A percentile compares a stretch with the other conserved stretches of the same genome.
These are phyloP conservation scores for Phialemoniopsis sp. DNA, from an alignment of 2,329 filamentous ascomycete genomes.

Conservation along the genomic window DNA sequence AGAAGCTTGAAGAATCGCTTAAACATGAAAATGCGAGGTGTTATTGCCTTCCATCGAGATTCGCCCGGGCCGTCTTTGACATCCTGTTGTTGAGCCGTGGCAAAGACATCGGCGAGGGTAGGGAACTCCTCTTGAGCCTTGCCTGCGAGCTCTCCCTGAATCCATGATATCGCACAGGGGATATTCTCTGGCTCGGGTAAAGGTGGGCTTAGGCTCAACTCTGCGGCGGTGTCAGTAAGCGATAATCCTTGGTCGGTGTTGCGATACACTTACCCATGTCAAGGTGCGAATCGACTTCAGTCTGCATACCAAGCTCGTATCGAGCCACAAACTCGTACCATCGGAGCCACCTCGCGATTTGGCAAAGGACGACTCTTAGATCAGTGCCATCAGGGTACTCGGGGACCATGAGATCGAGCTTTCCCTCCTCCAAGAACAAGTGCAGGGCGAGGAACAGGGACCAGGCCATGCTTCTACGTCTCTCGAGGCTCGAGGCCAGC, in stretches of 20 bases:
- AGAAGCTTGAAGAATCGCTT: conserved; percentile 61
- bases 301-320: conserved; percentile 51
- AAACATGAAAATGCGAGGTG: conserved; percentile 68
- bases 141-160: conserved; percentile 40
- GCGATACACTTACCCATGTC: conserved; percentile 29
- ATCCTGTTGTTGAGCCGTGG: conserved; percentile 27
- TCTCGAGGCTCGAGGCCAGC: conserved; percentile 43
- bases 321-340: conserved; percentile 51
- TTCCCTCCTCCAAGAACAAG: conserved; percentile 83
- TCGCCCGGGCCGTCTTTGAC: conserved; percentile 17
- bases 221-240: conserved; percentile 15
- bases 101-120: conserved; percentile 40
- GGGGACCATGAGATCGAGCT: conserved; percentile 61
- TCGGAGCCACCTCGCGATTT: conserved; percentile 77
- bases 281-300: conserved; percentile 33
- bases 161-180: conserved; percentile 46
- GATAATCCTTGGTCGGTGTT: no score
- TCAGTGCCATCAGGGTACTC: conserved; percentile 41
- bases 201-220: conserved; percentile 18
- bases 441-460: conserved; percentile 75
- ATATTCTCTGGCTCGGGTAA: conserved; percentile 22
- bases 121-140: conserved; percentile 30
- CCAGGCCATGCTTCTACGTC: conserved; percentile 56
- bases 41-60: conserved; percentile 39
- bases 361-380: conserved; percentile 71